Base-by-base conservation (phyloP, 2,329 filamentous ascomycete species). In the Bisporella sp. region DNA sequence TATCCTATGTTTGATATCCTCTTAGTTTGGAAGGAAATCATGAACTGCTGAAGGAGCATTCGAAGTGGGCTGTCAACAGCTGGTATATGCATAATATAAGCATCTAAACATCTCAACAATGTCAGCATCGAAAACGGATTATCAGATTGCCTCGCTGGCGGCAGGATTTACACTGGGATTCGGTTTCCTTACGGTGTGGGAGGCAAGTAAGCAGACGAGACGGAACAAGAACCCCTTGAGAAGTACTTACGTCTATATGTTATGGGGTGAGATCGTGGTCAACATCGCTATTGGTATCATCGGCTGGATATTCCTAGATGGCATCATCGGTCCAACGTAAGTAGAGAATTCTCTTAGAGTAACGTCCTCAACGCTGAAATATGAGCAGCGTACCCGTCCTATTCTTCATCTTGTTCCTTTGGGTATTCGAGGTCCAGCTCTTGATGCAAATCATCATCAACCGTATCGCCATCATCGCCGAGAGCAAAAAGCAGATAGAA, bases 361-460 rank as follows among this genome's bases (percentile, higher is more conserved):
- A 39, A 39, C 35, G 12, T 28, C n/a, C 31, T 44, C 42, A n/a
- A 21, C 13, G n/a, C 40, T 49, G 41, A 50, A 13, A n/a, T 31
- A 35, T 35, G 1, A 12, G 4, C n/a, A 53, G 49, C 37, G 39
- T 47, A 29, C 44, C 45, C 8, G 13, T 46, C 12, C 33, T 51
- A 11, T 48, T 50, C 49, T 39, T 47, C 41, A 21, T 53, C 35
- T 37, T 51, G 39, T 50, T 56, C 44, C 43, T 53, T 8, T 51
- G 49, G 49, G 50, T 53, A n/a, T 52, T 51, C 45, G 47, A 75
- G 51, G 70, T 76, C 21, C 74, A 77, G 49, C 61, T 76, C 1
- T 55, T 77, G 3, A 69, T 77, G 66, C 74, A 78, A 56, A 77
- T 78, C 45, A 76, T 78, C 55, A 71, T 77, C 59, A 78, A 77